Conservation (phyloP, 176 grass and related monocot genomes). For the Zoysia japonica region DNA sequence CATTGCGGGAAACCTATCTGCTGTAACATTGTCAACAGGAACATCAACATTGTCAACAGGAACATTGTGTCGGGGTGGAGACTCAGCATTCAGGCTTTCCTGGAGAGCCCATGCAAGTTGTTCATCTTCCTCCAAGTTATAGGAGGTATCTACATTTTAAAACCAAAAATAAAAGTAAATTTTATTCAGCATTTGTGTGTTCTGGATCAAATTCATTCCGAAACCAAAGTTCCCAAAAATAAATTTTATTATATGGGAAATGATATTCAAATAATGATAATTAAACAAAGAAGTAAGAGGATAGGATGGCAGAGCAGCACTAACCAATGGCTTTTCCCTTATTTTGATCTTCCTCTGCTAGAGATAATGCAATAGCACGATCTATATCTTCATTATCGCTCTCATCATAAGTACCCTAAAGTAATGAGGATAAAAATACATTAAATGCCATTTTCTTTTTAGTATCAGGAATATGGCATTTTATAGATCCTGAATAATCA, state of each 20-base stretch:
- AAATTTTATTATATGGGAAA: conserved; percentile 27
- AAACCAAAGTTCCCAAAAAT: conserved; percentile 12
- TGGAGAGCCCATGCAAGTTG: conserved; percentile 86
- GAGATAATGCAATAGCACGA: conserved; percentile 87
- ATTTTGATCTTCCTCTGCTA: conserved; percentile 65
- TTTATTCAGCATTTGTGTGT: conserved; percentile 5
- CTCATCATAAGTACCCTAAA: conserved; percentile 49
- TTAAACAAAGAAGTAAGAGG: conserved; percentile 21
- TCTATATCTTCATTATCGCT: conserved; percentile 79
- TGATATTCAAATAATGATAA: conserved; percentile 11
- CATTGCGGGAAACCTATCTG: conserved; percentile 25
- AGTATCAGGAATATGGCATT: conserved; percentile 8
- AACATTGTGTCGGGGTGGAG: conserved; percentile 53
- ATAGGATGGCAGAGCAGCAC: conserved; percentile 25
- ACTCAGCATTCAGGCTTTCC: conserved; percentile 79
- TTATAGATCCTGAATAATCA: conserved; percentile 24
- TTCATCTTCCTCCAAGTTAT: conserved; percentile 87
- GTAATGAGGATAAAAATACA: conserved; percentile 5
- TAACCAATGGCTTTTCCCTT: conserved; percentile 82
- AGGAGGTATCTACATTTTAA: conserved; percentile 44
- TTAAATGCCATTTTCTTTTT: conserved; percentile 5
- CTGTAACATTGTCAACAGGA: conserved; percentile 41
- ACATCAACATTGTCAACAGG: conserved; percentile 44
- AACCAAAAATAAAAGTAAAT: conserved; percentile 9
- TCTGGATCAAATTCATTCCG: conserved; percentile 29